Base-by-base conservation (phyloP, 225 moss, liverwort and hornwort species). In the Marchantia polymorpha region DNA sequence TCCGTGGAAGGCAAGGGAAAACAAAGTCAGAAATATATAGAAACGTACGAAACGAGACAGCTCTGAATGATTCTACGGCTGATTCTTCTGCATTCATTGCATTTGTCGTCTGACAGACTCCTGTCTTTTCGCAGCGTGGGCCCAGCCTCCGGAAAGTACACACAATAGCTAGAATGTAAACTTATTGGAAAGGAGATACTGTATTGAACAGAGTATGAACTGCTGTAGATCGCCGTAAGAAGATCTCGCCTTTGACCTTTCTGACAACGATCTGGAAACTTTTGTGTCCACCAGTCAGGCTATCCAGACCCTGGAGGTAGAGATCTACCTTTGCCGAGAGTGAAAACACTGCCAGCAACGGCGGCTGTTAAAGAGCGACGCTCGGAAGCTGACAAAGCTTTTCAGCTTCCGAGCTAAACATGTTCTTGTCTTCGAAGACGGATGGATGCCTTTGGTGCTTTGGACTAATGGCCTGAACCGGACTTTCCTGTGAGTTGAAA, bases 171-270 rank as follows among this genome's bases (percentile, higher is more conserved):
- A 65, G 17, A 65, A 26, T 65, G 15, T 67, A 30, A 29, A 7
- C 67, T 29, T 13, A 30, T 30, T 27, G 67, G 30, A 67, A 29
- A 17, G 25, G 13, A 67, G 67, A 31, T 27, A 29, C 31, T 67
- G 56, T 19, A 12, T 56, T 19, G 31, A 31, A 0, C 67, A 67
- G 23, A 61, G 16, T 61, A 23, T 61, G 61, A 61, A 23, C 22
- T 23, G 39, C 61, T 22, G 61, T n/a, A 23, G 1, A 56, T 56
- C 56, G 67, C 30, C 61, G 17, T 7, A 22, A 61, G n/a, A 23
- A 67, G 67, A 67, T 67, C 67, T 67, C 16, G 29, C 31, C 14
- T 30, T 30, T 26, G 67, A 67, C 67, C 67, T 67, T 67, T 26
- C 67, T 67, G 29, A 67, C 67, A 29, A 67, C 15, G 67, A 31